Conservation (phyloP, 2,329 filamentous ascomycete species). For the Amesomyces nigricolor region DNA sequence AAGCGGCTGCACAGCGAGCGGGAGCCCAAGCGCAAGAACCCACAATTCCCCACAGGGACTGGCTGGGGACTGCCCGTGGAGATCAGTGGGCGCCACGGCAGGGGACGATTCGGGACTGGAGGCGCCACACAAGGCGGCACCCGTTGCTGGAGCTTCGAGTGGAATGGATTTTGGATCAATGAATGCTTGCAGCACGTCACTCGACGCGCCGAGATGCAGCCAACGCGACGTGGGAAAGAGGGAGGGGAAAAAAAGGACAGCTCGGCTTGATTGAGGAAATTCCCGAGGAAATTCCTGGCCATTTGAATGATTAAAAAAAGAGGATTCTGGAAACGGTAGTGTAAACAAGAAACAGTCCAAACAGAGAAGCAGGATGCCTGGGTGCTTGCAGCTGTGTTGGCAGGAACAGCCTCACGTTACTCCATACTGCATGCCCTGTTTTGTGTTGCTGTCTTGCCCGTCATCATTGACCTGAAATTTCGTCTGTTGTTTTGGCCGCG, state of each 20-base stretch:
- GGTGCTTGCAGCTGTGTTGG: neutral
- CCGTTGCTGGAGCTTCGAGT: neutral
- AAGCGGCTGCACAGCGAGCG: conserved; percentile 13
- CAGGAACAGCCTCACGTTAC: conserved; percentile 2
- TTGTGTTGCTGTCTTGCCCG: neutral
- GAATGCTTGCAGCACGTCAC: conserved; percentile 18
- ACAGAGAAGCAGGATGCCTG: neutral
- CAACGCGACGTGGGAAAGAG: conserved; percentile 14
- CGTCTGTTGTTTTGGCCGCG: conserved; percentile 4
- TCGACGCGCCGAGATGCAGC: conserved; percentile 12
- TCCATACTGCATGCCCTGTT: neutral
- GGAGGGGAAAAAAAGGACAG: neutral
- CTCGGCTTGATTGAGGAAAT: neutral
- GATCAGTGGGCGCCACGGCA: conserved; percentile 9
- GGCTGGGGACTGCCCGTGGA: neutral
- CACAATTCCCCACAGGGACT: conserved; percentile 9
- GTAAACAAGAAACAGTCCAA: conserved; percentile 1
- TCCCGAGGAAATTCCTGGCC: too few species aligned
- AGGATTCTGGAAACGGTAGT: neutral
- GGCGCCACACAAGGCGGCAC: conserved; percentile 10
- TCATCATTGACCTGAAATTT: conserved; percentile 10
- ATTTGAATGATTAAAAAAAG: neutral
- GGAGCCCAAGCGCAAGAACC: conserved; percentile 11
- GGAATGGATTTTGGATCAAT: conserved; percentile 7
- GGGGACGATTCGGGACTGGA: conserved; percentile 8